Evolutionary conservation across 768 basidiomycete species (phyloP).

Genomic region (Russula sp.): DNA sequence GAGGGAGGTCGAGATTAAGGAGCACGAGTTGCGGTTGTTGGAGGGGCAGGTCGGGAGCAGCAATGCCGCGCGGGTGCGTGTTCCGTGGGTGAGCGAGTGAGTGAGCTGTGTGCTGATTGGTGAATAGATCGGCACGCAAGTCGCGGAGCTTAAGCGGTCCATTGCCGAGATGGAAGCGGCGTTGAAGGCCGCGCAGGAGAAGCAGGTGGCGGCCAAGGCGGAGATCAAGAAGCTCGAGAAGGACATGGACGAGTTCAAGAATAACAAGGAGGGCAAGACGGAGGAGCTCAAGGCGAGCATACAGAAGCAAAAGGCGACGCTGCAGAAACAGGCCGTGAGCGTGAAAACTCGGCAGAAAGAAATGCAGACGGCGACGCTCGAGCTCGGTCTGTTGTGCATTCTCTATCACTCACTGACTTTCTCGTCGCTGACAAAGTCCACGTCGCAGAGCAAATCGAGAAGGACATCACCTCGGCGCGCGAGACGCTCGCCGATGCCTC

Average conservation of each 20-base stretch:
- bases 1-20: constrained; percentile 84
- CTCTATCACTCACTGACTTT: not conserved
- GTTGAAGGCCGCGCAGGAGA: constrained; percentile 61
- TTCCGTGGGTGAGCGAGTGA: too few species aligned
- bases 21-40: constrained; percentile 76
- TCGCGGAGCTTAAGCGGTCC: constrained; percentile 61
- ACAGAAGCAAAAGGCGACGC: constrained; percentile 66
- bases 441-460: constrained; percentile 68
- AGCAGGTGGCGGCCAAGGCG: constrained; percentile 67
- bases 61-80: constrained; percentile 78
- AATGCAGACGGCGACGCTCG: constrained; percentile 77
- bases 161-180: constrained; percentile 54
- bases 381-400: constrained; percentile 57
- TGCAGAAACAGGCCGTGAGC: constrained; percentile 73
- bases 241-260: constrained; percentile 98
- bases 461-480: constrained; percentile 46
- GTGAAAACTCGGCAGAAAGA: constrained; percentile 90
- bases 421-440: not conserved
- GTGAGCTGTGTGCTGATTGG: not conserved
- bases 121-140: constrained; percentile 68
- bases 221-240: constrained; percentile 87
- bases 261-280: constrained; percentile 96
- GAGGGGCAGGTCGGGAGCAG: constrained; percentile 84
- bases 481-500: constrained; percentile 4
- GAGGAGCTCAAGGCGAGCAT: constrained; percentile 86